These are phyloP conservation scores for Ogataea nakhonphanomensis DNA, from an alignment of 805 yeast species.

Conservation along the genomic window DNA sequence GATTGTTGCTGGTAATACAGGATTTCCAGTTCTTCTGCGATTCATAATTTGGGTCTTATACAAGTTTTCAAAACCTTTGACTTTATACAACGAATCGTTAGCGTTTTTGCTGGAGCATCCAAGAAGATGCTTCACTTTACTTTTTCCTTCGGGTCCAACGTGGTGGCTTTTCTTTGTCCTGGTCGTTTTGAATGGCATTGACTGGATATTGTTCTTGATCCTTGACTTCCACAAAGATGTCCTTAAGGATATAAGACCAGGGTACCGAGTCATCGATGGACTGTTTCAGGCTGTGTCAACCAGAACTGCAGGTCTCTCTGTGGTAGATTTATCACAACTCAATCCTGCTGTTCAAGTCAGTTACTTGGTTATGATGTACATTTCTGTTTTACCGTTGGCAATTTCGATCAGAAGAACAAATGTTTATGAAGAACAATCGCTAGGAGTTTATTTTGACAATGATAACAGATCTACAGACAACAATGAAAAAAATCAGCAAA, in stretches of 20 bases:
- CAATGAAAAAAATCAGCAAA: conserved; percentile 39
- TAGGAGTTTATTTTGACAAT: conserved; percentile 67
- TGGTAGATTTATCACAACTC: conserved; percentile 62
- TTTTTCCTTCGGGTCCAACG: conserved; percentile 90
- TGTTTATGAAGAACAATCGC: conserved; percentile 94
- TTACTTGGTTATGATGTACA: conserved; percentile 96
- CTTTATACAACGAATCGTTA: conserved; percentile 67
- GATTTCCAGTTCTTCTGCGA: conserved; percentile 82
- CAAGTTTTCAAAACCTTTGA: conserved; percentile 62
- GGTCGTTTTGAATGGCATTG: conserved; percentile 68
- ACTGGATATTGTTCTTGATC: conserved; percentile 74
- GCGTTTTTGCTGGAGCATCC: conserved; percentile 93
- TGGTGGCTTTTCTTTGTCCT: conserved; percentile 88
- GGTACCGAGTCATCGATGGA: conserved; percentile 75
- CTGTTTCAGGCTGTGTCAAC: conserved; percentile 88
- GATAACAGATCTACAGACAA: conserved; percentile 34
- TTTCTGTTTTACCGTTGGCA: conserved; percentile 93
- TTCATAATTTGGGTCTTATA: conserved; percentile 77
- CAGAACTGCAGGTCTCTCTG: conserved; percentile 89
- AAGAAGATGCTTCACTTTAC: conserved; percentile 88
- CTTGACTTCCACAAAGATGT: conserved; percentile 60
- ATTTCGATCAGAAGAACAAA: conserved; percentile 95
- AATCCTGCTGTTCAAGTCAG: conserved; percentile 93
- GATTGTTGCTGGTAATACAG: conserved; percentile 90
- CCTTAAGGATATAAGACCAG: conserved; percentile 54